Percentiles rank a stretch among this genome's conserved stretches.
Evolutionary conservation across 2,329 filamentous ascomycete genomes (phyloP).

Genomic region (Harringtonia lauricola): DNA sequence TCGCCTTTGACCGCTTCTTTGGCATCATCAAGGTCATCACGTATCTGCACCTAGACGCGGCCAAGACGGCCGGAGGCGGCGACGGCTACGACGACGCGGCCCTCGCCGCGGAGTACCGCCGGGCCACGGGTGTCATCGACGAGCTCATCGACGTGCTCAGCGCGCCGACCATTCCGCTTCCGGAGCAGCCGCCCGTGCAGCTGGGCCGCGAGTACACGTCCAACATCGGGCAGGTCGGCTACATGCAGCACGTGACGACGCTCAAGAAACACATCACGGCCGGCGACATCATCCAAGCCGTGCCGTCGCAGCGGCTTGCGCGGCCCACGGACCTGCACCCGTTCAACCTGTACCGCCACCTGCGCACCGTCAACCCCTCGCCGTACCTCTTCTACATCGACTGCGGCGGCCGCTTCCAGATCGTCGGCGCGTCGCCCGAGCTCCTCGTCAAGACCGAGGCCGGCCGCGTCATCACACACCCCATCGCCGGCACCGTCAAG

Average conservation of each 20-base stretch:
- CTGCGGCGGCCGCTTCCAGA: conserved; percentile 82
- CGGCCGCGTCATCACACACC: conserved; percentile 80
- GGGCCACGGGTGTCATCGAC: conserved; percentile 52
- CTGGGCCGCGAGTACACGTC: conserved; percentile 73
- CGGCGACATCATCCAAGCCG: conserved; percentile 95
- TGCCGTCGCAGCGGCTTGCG: conserved; percentile 87
- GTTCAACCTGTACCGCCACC: conserved; percentile 94
- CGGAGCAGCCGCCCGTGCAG: conserved; percentile 61
- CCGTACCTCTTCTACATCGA: conserved; percentile 96
- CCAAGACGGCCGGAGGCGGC: conserved; percentile 12
- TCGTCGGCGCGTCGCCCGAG: conserved; percentile 90
- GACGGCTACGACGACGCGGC: conserved; percentile 7
- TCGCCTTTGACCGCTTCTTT: conserved; percentile 92
- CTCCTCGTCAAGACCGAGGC: conserved; percentile 84
- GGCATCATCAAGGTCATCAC: conserved; percentile 89
- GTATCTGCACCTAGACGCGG: conserved; percentile 54
- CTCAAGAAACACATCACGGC: conserved; percentile 85
- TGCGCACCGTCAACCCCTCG: conserved; percentile 94
- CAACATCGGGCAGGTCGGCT: conserved; percentile 81
- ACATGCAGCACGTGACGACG: conserved; percentile 75
- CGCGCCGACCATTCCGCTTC: conserved; percentile 64
- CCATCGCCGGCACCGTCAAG: conserved; percentile 91
- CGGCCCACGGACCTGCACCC: conserved; percentile 85
- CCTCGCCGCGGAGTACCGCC: conserved; percentile 58
- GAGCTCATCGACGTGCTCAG: conserved; percentile 62